These are phyloP conservation scores for Mycena sp. DNA, from an alignment of 1,284 basidiomycete species.

Conservation along the genomic window DNA sequence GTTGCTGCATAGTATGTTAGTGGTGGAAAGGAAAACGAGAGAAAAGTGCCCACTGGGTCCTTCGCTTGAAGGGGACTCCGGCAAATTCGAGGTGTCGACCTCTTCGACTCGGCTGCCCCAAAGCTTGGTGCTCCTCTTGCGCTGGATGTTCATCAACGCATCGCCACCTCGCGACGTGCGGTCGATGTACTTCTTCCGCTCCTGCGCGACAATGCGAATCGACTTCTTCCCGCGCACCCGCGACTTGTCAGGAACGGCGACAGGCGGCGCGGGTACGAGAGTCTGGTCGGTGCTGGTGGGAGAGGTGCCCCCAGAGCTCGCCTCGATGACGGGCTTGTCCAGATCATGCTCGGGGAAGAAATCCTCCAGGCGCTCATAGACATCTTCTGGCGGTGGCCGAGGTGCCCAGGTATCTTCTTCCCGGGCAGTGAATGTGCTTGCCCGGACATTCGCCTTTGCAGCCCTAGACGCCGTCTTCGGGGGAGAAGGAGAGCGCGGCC, in stretches of 20 bases:
- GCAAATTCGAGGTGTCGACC: slow-evolving; percentile 74
- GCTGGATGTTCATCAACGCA: slow-evolving; percentile 46
- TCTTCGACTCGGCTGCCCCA: slow-evolving; percentile 97
- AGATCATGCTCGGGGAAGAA: slow-evolving; percentile 98
- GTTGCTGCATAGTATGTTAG: slow-evolving; percentile 64
- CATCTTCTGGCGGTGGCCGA: slow-evolving; percentile 92
- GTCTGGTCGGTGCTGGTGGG: slow-evolving; percentile 74
- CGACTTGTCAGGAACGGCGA: slow-evolving; percentile 52
- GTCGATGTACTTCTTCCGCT: slow-evolving; percentile 76
- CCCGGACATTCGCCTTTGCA: slow-evolving; percentile 48
- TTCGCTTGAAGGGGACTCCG: slow-evolving; percentile 62
- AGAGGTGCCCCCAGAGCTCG: slow-evolving; percentile 79
- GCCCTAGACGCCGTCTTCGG: too few species aligned
- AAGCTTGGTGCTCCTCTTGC: slow-evolving; percentile 92
- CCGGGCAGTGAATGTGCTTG: slow-evolving; percentile 68
- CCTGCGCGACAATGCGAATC: slow-evolving; percentile 91
- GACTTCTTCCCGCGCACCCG: slow-evolving; percentile 77
- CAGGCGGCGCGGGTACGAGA: slow-evolving; percentile 48
- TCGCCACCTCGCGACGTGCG: slow-evolving; percentile 56
- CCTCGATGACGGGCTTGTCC: slow-evolving; percentile 95
- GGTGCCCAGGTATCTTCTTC: slow-evolving; percentile 80
- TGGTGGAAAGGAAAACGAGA: slow-evolving; percentile 17
- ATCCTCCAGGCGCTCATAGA: slow-evolving; percentile 93
- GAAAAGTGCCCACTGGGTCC: slow-evolving; percentile 63
- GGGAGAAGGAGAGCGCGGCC: slow-evolving; percentile 30